A percentile compares a stretch with the other conserved stretches of the same genome.
These are phyloP conservation scores for Trametes villosa DNA, from an alignment of 768 basidiomycete species.

Conservation along the genomic window DNA sequence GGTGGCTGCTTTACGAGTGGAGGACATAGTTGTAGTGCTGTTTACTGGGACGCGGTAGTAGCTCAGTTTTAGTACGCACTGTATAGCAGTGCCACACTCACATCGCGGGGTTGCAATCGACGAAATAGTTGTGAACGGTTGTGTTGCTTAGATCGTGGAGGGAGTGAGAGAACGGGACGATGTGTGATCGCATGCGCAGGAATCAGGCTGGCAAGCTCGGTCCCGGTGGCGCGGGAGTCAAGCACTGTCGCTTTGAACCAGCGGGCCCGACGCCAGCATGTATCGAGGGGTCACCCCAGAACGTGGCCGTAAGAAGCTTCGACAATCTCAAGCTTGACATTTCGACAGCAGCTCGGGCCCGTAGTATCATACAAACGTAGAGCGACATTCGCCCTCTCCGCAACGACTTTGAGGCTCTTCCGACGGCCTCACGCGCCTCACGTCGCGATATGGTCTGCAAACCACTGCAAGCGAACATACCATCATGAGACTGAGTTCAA, in stretches of 20 bases:
- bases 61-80: no score
- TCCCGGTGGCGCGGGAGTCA: conserved; percentile 8
- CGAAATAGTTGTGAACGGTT: neutral
- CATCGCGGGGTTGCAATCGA: no score
- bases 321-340: neutral
- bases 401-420: neutral
- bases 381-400: neutral
- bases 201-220: neutral
- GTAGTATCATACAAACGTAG: no score
- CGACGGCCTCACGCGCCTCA: neutral
- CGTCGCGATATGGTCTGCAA: conserved; percentile 17
- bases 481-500: no score
- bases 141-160: neutral
- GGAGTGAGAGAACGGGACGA: neutral
- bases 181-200: neutral
- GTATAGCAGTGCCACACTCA: no score
- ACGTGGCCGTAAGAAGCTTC: neutral
- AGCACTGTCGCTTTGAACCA: neutral
- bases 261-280: neutral
- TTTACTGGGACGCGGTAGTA: neutral
- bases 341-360: no score
- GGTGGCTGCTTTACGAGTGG: neutral
- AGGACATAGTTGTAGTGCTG: conserved; percentile 1
- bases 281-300: neutral
- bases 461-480: conserved; percentile 16